Conservation (phyloP, 1,139 yeast species). For the Diutina rugosa region DNA sequence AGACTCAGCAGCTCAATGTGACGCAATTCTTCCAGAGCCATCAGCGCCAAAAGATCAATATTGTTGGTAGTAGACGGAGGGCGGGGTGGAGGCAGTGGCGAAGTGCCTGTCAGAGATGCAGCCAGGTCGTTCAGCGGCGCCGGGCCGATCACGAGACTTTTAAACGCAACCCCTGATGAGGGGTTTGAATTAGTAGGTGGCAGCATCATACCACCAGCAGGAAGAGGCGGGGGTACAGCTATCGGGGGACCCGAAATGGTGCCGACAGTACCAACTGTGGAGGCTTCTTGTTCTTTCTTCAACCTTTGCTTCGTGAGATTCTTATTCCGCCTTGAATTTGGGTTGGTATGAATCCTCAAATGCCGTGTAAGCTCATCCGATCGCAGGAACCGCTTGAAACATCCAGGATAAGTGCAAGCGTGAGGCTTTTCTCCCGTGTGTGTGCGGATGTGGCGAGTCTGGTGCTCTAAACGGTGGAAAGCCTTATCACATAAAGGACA, state of each 20-base stretch:
- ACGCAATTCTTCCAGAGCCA: slow-evolving; percentile 68
- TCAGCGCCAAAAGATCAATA: slow-evolving; percentile 67
- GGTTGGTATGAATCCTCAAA: slow-evolving; percentile 49
- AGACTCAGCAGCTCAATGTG: slow-evolving; percentile 26
- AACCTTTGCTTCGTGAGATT: neutral
- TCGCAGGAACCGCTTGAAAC: slow-evolving; percentile 53
- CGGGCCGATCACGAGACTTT: neutral
- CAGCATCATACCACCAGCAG: neutral
- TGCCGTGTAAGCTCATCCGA: slow-evolving; percentile 62
- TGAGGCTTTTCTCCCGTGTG: slow-evolving; percentile 72
- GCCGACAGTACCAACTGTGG: neutral
- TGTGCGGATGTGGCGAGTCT: slow-evolving; percentile 58
- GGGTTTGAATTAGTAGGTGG: neutral
- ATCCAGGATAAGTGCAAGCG: slow-evolving; percentile 55
- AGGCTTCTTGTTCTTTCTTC: neutral
- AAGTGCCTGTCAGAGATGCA: neutral
- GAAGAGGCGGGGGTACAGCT: neutral
- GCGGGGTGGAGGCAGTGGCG: neutral
- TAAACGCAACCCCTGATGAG: neutral
- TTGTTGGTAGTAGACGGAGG: slow-evolving; percentile 14
- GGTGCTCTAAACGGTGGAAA: slow-evolving; percentile 53
- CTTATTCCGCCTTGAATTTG: slow-evolving; percentile 15
- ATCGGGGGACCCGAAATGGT: neutral
- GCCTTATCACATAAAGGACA: slow-evolving; percentile 53
- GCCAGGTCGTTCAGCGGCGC: neutral